Evolutionary conservation across 2,329 filamentous ascomycete species (phyloP), one percentile per base, ranked within the genome.

Genomic region (Alternaria brassicicola): DNA sequence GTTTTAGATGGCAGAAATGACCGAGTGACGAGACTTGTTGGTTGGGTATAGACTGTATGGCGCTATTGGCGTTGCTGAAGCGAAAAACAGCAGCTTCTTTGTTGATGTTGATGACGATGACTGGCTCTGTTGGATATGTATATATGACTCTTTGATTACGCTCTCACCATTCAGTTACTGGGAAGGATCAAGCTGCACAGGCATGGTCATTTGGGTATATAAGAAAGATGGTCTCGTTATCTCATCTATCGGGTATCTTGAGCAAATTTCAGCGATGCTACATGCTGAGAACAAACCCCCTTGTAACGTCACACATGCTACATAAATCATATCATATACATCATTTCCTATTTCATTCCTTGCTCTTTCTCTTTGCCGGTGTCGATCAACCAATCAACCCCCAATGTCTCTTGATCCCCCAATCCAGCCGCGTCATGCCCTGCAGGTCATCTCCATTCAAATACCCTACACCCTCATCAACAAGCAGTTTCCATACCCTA

Each of bases 361-460:
- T 17, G 3, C 0, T 47, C 4, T 38, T 38, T 17, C 17, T 13
- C 13, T n/a, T 12, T 10, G 9, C 5, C 17, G 8, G 0, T 4
- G 19, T n/a, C 13, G 1, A 47, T 47, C 54, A 64, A 63, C 45
- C 64, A 58, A 33, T 73, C 57, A 66, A 69, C 4, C 69, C 61
- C 56, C 65, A 64, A 56, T 74, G 69, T 48, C 59, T 61, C 55
- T 49, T 63, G 2, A 55, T 71, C 15, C 72, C 75, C 84, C 84
- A 86, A 61, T 83, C 80, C 43, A 78, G 72, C 50, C 65, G 75
- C 1, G 80, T 79, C 41, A 84, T 85, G 2, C 74, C 80, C 45
- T 70, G 70, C 59, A 88, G 65, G 69, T 87, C 85, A 77, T 88
- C 85, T 1, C 84, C 85, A 66, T 86, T 87, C 50, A 88, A 65